phyloP scores from a whole-genome alignment of 2,329 filamentous ascomycete genomes.

The Chlorencoelia australis region DNA sequence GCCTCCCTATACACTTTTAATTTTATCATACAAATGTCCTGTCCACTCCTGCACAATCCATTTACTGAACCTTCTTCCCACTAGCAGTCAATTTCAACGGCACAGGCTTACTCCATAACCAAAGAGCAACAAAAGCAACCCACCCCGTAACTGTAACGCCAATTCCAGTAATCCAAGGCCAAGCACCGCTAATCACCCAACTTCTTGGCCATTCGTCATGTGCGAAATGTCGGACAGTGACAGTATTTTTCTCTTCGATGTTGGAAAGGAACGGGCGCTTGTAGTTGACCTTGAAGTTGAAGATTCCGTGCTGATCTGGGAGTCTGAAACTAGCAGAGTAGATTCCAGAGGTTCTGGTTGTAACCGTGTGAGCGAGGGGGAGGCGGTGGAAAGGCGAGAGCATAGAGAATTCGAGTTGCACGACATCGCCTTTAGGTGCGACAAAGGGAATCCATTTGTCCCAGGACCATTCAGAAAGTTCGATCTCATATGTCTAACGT shows the following conservation, averaged over 20 bases:
- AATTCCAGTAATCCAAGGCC: constrained; percentile 90
- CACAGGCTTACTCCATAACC: constrained; percentile 67
- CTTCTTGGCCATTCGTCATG: constrained; percentile 94
- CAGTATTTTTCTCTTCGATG: constrained; percentile 87
- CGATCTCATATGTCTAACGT: constrained; percentile 41
- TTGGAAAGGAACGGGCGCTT: constrained; percentile 85
- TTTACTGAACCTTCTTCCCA: constrained; percentile 33
- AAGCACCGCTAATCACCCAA: constrained; percentile 80
- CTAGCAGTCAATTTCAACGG: constrained; percentile 20
- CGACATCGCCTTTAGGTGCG: constrained; percentile 55
- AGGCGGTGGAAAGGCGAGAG: constrained; percentile 94
- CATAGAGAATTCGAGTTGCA: constrained; percentile 98
- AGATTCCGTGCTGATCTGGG: constrained; percentile 97
- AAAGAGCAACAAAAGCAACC: constrained; percentile 73
- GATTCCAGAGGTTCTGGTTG: constrained; percentile 57
- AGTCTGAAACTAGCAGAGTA: constrained; percentile 70
- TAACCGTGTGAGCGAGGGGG: constrained; percentile 48
- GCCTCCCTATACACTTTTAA: constrained; percentile 19
- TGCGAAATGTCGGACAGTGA: constrained; percentile 91
- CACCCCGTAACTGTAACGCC: constrained; percentile 76
- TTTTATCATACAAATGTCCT: constrained; percentile 21
- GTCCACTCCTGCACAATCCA: constrained; percentile 1
- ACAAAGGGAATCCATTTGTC: constrained; percentile 67
- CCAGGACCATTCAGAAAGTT: constrained; percentile 74
- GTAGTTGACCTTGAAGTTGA: constrained; percentile 97